Conservation (phyloP, 768 basidiomycete genomes). For the Hypholoma fasciculare region DNA sequence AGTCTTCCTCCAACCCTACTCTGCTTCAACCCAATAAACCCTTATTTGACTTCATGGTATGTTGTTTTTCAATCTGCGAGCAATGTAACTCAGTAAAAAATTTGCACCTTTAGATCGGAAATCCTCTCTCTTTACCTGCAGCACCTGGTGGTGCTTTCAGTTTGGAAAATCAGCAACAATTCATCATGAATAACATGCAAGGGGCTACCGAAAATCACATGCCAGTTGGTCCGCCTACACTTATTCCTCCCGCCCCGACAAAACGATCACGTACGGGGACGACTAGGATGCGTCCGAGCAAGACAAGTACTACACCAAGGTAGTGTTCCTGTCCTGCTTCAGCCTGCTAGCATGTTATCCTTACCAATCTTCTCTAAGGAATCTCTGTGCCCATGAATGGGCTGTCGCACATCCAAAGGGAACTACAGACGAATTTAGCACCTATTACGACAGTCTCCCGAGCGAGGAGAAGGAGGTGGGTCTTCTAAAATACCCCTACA, state of each 20-base stretch:
- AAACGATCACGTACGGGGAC: not conserved
- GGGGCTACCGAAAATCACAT: no score
- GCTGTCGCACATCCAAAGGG: conserved; percentile 6
- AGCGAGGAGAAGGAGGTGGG: conserved; percentile 8
- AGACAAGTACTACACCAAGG: not conserved
- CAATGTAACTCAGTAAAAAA: not conserved
- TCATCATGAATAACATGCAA: not conserved
- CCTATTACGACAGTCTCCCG: conserved; percentile 8
- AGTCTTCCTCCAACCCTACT: not conserved
- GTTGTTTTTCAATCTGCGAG: not conserved
- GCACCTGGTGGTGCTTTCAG: not conserved
- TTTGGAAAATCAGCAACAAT: not conserved
- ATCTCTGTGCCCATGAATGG: conserved; percentile 4
- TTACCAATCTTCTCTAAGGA: not conserved
- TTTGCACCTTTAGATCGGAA: not conserved
- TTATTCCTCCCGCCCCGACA: not conserved
- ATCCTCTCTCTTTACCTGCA: not conserved
- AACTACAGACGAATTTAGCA: conserved; percentile 11
- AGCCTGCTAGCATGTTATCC: not conserved
- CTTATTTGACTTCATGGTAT: not conserved
- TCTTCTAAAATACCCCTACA: not conserved
- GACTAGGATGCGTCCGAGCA: conserved; percentile 1
- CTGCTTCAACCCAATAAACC: not conserved
- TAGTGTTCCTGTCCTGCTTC: not conserved
- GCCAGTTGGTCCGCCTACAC: no score